These are phyloP conservation scores for Citeromyces matritensis DNA, from an alignment of 805 yeast species.

Conservation along the genomic window DNA sequence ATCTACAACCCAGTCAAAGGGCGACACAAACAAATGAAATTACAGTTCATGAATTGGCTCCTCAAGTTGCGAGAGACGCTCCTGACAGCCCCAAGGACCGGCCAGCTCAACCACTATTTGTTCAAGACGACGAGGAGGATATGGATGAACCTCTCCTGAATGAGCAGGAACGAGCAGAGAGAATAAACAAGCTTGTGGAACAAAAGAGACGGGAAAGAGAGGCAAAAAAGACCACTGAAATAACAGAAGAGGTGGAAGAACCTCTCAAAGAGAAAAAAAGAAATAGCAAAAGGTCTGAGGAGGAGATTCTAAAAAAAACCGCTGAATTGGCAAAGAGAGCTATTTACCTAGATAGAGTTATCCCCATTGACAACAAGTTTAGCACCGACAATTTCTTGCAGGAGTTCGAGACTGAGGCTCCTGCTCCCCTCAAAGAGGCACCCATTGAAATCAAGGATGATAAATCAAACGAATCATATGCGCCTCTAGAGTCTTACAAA, in stretches of 20 bases:
- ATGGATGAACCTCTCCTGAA: background rate
- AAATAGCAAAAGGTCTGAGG: background rate
- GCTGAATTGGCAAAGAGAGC: too few species aligned
- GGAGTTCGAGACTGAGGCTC: too few species aligned
- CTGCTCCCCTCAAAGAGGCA: background rate
- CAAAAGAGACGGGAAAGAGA: background rate
- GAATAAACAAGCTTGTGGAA: background rate
- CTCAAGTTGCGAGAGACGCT: background rate
- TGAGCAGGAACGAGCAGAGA: background rate
- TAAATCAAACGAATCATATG: background rate
- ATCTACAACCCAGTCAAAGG: too few species aligned
- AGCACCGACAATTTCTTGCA: too few species aligned
- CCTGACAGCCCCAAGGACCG: background rate
- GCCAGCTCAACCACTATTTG: background rate
- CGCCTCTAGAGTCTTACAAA: conserved; percentile 1
- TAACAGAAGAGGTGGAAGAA: background rate
- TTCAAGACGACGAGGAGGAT: conserved; percentile 1
- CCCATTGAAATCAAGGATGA: background rate
- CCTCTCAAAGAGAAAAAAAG: background rate
- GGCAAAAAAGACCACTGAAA: background rate
- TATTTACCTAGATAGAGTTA: too few species aligned
- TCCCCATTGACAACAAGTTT: too few species aligned
- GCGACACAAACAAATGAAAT: too few species aligned
- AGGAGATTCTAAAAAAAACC: background rate
- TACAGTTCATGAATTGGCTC: too few species aligned